These are phyloP conservation scores for Mortierella sp. DNA, from an alignment of 371 early-diverging fungal species.

Conservation along the genomic window DNA sequence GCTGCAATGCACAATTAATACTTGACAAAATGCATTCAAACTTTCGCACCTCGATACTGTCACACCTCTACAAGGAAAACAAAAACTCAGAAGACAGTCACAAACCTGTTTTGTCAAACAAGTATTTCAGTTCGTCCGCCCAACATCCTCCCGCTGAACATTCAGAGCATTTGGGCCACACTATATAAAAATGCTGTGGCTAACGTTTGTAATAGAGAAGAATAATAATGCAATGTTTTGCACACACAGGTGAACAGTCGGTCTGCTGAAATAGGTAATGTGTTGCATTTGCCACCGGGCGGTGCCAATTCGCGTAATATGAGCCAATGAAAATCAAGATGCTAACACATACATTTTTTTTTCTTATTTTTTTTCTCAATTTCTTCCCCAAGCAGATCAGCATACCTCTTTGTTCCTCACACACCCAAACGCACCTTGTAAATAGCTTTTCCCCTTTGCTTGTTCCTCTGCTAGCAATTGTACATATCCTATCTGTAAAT, in stretches of 20 bases:
- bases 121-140: background rate
- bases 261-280: too few species aligned
- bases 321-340: too few species aligned
- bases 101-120: constrained; percentile 1
- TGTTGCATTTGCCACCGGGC: too few species aligned
- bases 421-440: background rate
- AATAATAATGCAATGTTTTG: too few species aligned
- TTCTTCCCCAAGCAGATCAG: too few species aligned
- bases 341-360: too few species aligned
- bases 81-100: background rate
- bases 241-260: too few species aligned
- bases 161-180: too few species aligned
- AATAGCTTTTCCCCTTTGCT: background rate
- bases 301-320: too few species aligned
- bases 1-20: constrained; percentile 5
- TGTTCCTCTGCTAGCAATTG: background rate
- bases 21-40: background rate
- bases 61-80: background rate
- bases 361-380: too few species aligned
- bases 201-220: too few species aligned
- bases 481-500: background rate
- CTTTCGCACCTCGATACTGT: background rate
- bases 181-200: too few species aligned
- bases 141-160: background rate
- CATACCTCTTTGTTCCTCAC: background rate